Evolutionary conservation across 352 stramenopile genomes (phyloP).

Genomic region (Pelagophyceae sp.): DNA sequence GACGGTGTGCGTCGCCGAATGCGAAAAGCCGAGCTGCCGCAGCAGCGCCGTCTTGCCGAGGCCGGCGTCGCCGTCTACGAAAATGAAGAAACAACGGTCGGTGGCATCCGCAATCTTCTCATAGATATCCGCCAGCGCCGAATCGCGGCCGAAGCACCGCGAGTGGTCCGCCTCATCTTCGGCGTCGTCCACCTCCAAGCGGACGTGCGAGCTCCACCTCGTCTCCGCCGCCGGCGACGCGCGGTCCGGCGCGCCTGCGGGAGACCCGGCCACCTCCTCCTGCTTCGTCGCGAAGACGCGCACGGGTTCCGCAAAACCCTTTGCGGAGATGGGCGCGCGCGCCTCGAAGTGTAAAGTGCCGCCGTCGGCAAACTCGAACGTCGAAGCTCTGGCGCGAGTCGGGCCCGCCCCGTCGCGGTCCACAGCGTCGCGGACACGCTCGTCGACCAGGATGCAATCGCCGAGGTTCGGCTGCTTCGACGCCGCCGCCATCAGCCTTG

Average conservation of each 20-base stretch:
- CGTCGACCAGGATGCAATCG: neutral
- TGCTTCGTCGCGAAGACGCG: neutral
- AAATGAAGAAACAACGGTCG: too few species aligned
- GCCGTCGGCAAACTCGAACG: neutral
- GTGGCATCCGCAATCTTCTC: too few species aligned
- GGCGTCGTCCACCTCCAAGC: neutral
- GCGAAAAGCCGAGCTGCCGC: neutral
- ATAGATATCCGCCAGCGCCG: too few species aligned
- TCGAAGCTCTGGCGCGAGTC: too few species aligned
- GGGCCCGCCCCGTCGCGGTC: too few species aligned
- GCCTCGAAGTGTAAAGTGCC: neutral
- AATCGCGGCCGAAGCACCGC: too few species aligned
- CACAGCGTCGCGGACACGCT: neutral
- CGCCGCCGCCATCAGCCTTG: slow-evolving; percentile 35
- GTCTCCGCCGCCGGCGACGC: neutral
- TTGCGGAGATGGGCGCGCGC: neutral
- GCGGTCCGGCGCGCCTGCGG: neutral
- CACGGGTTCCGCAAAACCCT: slow-evolving; percentile 1
- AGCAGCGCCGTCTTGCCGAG: neutral
- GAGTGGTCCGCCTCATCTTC: neutral
- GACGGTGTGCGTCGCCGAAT: neutral
- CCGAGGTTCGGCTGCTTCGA: neutral
- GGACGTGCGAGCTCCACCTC: neutral
- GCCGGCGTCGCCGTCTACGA: neutral
- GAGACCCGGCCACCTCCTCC: neutral